A percentile compares a stretch with the other conserved stretches of the same genome.
Evolutionary conservation across 371 early-diverging fungal genomes (phyloP).

Genomic region (Lichtheimia corymbifera): DNA sequence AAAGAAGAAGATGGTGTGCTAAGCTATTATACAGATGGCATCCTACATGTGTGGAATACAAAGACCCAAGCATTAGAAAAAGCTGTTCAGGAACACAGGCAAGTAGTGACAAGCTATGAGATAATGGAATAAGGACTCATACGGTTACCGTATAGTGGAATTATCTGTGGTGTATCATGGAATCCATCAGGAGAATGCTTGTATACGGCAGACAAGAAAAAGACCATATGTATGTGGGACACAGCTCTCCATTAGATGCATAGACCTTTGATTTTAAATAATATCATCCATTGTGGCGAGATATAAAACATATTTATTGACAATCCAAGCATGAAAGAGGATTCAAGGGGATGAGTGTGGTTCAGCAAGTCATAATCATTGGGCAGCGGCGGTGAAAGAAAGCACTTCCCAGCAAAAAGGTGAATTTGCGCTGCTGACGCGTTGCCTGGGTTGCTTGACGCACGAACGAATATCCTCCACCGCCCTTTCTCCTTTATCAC

Average conservation of each 20-base stretch:
- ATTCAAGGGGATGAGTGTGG: too few relatives aligned
- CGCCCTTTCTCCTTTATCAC: too few relatives aligned
- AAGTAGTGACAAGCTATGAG: slow-evolving; percentile 4
- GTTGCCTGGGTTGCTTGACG: too few relatives aligned
- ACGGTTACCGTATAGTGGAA: slow-evolving; percentile 30
- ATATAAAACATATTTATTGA: too few relatives aligned
- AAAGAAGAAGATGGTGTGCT: neutral
- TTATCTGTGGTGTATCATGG: slow-evolving; percentile 68
- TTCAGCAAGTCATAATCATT: too few relatives aligned
- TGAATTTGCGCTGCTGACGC: too few relatives aligned
- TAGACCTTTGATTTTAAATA: too few relatives aligned
- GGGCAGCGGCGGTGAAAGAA: too few relatives aligned
- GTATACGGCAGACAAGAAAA: slow-evolving; percentile 76
- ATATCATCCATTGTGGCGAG: too few relatives aligned
- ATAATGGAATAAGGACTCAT: neutral
- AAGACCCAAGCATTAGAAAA: slow-evolving; percentile 52
- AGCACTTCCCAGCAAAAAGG: too few relatives aligned
- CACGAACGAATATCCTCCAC: too few relatives aligned
- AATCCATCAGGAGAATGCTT: slow-evolving; percentile 57
- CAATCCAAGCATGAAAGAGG: too few relatives aligned
- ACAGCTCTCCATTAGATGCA: slow-evolving; percentile 18
- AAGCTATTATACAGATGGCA: slow-evolving; percentile 55
- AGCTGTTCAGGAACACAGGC: slow-evolving; percentile 57
- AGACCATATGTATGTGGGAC: slow-evolving; percentile 66
- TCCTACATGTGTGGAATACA: slow-evolving; percentile 76